Evolutionary conservation across 768 basidiomycete species (phyloP).

Genomic region (Phanerochaete sordida): DNA sequence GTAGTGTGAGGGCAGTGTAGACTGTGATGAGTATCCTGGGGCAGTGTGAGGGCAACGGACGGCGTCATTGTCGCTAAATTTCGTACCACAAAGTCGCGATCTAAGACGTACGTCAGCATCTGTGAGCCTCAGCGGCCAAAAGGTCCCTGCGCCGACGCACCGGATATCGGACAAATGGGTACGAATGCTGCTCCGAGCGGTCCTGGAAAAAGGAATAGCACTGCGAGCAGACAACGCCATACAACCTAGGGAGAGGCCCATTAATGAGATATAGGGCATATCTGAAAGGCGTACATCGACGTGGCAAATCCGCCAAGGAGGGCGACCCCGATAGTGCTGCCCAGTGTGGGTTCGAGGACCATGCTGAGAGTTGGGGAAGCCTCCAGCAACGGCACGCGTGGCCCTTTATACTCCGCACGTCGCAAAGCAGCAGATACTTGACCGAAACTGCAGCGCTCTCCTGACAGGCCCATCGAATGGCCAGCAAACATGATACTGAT

Average conservation of each 20-base stretch:
- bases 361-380: neutral
- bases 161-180: neutral
- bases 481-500: too few relatives aligned
- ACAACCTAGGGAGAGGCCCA: neutral
- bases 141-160: neutral
- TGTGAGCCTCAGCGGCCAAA: neutral
- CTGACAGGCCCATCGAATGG: too few relatives aligned
- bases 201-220: neutral
- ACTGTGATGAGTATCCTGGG: neutral
- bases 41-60: neutral
- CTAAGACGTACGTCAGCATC: neutral
- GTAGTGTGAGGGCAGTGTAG: neutral
- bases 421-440: too few relatives aligned
- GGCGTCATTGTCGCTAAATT: neutral
- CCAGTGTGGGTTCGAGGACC: neutral
- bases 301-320: neutral
- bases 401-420: too few relatives aligned
- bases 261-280: neutral
- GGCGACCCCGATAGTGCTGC: neutral
- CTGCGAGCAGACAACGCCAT: neutral
- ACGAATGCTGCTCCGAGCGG: neutral
- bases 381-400: too few relatives aligned
- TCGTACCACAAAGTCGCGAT: neutral
- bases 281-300: neutral
- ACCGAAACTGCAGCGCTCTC: too few relatives aligned